Evolutionary conservation across 164 flowering plant species (phyloP).

Genomic region (Piper longum): DNA sequence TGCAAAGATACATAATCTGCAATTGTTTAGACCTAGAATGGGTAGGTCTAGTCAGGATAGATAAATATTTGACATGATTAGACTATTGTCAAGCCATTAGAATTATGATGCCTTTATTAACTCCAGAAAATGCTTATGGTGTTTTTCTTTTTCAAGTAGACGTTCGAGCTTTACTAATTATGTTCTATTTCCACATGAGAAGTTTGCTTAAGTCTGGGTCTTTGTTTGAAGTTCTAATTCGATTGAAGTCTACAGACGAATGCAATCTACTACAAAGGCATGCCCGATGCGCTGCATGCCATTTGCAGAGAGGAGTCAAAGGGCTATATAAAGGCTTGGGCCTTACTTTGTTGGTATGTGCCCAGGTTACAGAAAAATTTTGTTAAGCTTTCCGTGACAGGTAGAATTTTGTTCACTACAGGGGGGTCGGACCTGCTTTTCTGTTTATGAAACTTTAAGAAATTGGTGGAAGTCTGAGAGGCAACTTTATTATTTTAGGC

Average conservation of each 20-base stretch:
- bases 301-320: conserved; percentile 53
- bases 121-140: no score
- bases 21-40: no score
- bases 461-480: conserved; percentile 47
- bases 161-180: no score
- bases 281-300: conserved; percentile 50
- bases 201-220: background rate
- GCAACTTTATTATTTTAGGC: conserved; percentile 15
- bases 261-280: conserved; percentile 48
- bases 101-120: no score
- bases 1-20: no score
- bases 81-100: no score
- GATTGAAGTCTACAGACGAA: conserved; percentile 32
- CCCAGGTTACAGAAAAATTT: background rate
- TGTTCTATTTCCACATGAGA: background rate
- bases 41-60: no score
- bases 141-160: no score
- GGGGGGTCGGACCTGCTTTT: conserved; percentile 88
- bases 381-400: background rate
- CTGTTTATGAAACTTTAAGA: conserved; percentile 63
- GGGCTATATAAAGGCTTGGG: conserved; percentile 86
- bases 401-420: background rate
- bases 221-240: background rate
- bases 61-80: no score
- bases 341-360: conserved; percentile 62